Conservation (phyloP, 1,284 basidiomycete genomes). For the Sporisorium scitamineum region DNA sequence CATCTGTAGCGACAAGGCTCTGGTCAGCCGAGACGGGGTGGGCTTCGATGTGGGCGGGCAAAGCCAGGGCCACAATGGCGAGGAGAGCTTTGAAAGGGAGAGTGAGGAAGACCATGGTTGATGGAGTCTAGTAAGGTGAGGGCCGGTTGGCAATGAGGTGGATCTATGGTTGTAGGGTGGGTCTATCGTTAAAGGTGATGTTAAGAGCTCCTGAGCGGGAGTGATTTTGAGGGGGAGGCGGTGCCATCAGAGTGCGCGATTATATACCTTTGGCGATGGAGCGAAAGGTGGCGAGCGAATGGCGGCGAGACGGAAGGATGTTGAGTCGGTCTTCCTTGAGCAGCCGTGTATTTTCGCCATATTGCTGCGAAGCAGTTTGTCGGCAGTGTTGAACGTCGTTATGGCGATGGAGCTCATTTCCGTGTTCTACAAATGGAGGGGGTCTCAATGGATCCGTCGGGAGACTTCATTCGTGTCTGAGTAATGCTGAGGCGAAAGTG, state of each 20-base stretch:
- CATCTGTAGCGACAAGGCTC: neutral
- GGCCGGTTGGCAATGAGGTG: neutral
- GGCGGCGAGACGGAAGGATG: neutral
- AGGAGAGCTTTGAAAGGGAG: constrained; percentile 18
- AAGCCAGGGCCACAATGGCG: constrained; percentile 17
- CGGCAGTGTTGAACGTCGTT: neutral
- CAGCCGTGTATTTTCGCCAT: neutral
- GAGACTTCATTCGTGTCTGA: neutral
- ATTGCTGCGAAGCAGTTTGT: neutral
- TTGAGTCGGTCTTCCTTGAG: neutral
- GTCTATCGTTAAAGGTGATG: neutral
- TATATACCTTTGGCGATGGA: neutral
- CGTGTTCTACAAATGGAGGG: neutral
- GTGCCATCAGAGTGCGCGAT: neutral
- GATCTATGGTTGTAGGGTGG: constrained; percentile 7
- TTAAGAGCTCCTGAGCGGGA: neutral
- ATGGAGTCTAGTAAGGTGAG: constrained; percentile 1
- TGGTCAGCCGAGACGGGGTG: constrained; percentile 15
- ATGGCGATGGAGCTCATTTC: neutral
- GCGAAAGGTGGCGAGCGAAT: neutral
- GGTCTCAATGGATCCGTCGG: neutral
- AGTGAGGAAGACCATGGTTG: constrained; percentile 20
- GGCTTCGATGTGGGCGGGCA: constrained; percentile 23
- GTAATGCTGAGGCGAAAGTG: neutral
- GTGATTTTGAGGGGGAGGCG: neutral